Evolutionary conservation across 331 rosid genomes (phyloP).

Genomic region (Cydonia oblonga): DNA sequence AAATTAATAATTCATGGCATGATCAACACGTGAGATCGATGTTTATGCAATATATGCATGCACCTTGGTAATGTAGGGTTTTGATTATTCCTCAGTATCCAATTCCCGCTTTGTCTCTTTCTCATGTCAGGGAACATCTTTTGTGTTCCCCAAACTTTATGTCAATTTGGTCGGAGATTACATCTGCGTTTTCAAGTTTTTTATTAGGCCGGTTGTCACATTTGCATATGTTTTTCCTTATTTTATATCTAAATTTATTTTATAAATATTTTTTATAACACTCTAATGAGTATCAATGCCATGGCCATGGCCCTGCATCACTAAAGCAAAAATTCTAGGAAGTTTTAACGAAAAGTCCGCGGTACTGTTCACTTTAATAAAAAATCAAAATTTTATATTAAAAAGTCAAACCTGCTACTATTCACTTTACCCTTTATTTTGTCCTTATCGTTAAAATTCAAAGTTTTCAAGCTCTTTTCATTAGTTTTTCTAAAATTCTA

Average conservation of each 20-base stretch:
- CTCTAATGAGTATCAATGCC: conserved; percentile 10
- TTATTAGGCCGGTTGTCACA: conserved; percentile 2
- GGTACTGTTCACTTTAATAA: no score
- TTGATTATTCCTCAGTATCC: conserved; percentile 2
- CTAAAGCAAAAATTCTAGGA: conserved; percentile 5
- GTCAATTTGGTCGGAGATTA: conserved; percentile 14
- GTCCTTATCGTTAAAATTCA: no score
- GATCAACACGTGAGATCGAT: conserved; percentile 15
- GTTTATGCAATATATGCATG: neutral
- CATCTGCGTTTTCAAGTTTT: neutral
- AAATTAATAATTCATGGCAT: conserved; percentile 2
- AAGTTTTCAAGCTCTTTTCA: no score
- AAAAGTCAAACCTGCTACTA: no score
- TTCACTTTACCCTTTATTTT: no score
- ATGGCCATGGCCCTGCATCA: neutral
- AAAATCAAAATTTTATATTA: no score
- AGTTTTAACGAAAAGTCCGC: no score
- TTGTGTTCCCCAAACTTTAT: conserved; percentile 2
- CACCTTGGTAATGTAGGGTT: conserved; percentile 2
- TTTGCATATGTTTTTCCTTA: neutral
- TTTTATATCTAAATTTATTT: neutral
- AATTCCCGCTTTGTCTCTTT: conserved; percentile 15
- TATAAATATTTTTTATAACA: neutral
- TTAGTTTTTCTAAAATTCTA: no score
- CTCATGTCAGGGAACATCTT: conserved; percentile 10